These are phyloP conservation scores for Hymenoscyphus occultus DNA, from an alignment of 2,329 filamentous ascomycete species.

Conservation along the genomic window DNA sequence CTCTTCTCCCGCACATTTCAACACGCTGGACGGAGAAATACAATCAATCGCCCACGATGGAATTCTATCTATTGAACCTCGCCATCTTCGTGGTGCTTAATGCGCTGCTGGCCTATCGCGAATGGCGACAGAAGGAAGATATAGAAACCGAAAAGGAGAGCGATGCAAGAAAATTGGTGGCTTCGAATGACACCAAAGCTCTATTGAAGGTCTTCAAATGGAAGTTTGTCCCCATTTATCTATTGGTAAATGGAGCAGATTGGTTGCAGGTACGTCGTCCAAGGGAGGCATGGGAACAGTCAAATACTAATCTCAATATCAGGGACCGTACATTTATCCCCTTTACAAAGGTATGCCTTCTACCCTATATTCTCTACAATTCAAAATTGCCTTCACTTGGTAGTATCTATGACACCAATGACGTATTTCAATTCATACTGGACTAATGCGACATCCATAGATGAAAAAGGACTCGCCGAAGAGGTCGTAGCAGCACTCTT, in stretches of 20 bases:
- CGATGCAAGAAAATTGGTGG: slow-evolving; percentile 7
- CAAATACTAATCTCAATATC: background rate
- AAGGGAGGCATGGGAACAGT: background rate
- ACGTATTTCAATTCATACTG: background rate
- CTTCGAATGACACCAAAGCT: slow-evolving; percentile 11
- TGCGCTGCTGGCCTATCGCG: slow-evolving; percentile 12
- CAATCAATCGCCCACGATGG: slow-evolving; percentile 15
- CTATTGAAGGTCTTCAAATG: slow-evolving; percentile 24
- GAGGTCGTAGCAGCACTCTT: slow-evolving; percentile 29
- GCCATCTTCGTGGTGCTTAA: slow-evolving; percentile 23
- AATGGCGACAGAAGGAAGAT: slow-evolving; percentile 8
- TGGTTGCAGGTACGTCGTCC: slow-evolving; percentile 44
- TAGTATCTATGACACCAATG: background rate
- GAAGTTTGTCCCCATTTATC: slow-evolving; percentile 43
- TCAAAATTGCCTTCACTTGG: background rate
- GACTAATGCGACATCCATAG: slow-evolving; percentile 3
- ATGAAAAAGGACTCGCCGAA: slow-evolving; percentile 29
- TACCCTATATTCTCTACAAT: background rate
- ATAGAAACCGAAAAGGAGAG: background rate
- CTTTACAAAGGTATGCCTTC: slow-evolving; percentile 28
- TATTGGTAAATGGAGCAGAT: slow-evolving; percentile 48
- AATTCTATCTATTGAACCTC: slow-evolving; percentile 26
- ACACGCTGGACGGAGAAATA: slow-evolving; percentile 3
- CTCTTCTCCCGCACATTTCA: background rate
- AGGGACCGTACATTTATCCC: slow-evolving; percentile 32